A percentile compares a stretch with the other conserved stretches of the same genome.
These are phyloP conservation scores for Detonula confervacea DNA, from an alignment of 352 stramenopile species.

Conservation along the genomic window DNA sequence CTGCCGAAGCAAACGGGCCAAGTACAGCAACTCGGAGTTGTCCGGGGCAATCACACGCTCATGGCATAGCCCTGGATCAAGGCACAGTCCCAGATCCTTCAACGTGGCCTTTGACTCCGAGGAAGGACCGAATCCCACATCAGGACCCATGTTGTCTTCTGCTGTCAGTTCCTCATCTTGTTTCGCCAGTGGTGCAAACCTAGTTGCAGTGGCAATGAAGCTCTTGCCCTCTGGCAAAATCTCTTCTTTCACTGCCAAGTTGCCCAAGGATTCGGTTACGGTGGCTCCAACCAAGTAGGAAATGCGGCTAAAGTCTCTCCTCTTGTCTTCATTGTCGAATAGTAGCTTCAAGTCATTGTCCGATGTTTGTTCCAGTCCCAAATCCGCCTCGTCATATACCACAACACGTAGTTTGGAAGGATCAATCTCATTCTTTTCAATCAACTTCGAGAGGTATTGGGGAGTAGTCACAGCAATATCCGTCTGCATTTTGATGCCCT, in stretches of 20 bases:
- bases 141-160: not conserved
- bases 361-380: conserved; percentile 78
- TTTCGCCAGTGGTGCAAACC: conserved; percentile 58
- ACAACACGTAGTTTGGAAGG: conserved; percentile 75
- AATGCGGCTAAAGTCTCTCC: conserved; percentile 72
- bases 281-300: conserved; percentile 79
- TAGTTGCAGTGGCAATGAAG: conserved; percentile 82
- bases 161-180: conserved; percentile 22
- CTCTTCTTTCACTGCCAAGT: conserved; percentile 69
- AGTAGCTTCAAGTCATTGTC: conserved; percentile 60
- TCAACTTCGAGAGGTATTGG: conserved; percentile 75
- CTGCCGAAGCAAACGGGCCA: conserved; percentile 73
- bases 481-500: conserved; percentile 84
- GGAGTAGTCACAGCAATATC: conserved; percentile 82
- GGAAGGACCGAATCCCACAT: conserved; percentile 9
- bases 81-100: conserved; percentile 75
- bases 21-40: conserved; percentile 56
- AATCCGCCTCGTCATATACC: conserved; percentile 81
- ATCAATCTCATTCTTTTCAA: conserved; percentile 74
- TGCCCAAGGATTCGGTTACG: conserved; percentile 79
- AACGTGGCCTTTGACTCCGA: conserved; percentile 56
- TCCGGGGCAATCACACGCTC: conserved; percentile 59
- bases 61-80: conserved; percentile 77
- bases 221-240: conserved; percentile 78
- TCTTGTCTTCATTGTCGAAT: conserved; percentile 65